Base-by-base conservation (phyloP, 345 rosid species). In the Toxicodendron radicans region DNA sequence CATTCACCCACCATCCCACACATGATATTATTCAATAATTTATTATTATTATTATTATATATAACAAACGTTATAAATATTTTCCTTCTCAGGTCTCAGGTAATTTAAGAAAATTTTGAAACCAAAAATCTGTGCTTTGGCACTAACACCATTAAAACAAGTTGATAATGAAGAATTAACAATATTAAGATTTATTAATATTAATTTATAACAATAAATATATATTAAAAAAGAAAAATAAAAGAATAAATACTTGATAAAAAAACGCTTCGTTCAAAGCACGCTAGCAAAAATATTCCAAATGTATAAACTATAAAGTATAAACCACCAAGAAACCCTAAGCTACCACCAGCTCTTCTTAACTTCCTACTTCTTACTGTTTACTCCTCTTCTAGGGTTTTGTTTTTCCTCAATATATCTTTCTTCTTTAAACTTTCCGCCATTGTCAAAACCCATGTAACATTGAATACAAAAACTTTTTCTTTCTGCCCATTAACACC, bases 381-480 rank as follows among this genome's bases (percentile, higher is more conserved):
- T 24, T 9, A 8, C 13, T n/a, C 57, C 17, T 60, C 32, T 49
- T 59, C 38, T 51, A 60, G 68, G 75, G 70, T 27, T 73, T 56
- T 48, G 6, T 76, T 8, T 76, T 61, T 52, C 18, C 3, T 11
- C 43, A 11, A 48, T 11, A 48, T 3, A 58, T 11, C 13, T 18
- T 5, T 21, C 24, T 20, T 68, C 23, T 38, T 32, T 5, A 46
- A 60, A 58, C 61, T n/a, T 20, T 60, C n/a, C 12, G 4, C 10
- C 33, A 4, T 64, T 14, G 35, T 65, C 18, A 64, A 52, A 76
- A 24, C 78, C 72, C 77, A 72, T 76, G 75, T 64, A 27, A 59
- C 58, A 52, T 69, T 64, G 27, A 53, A 58, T 58, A 32, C 49
- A 43, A 61, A n/a, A 7, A 7, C 43, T 5, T 38, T 38, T 38